phyloP scores from a whole-genome alignment of 2,329 filamentous ascomycete genomes.

The Fusarium metavorans region DNA sequence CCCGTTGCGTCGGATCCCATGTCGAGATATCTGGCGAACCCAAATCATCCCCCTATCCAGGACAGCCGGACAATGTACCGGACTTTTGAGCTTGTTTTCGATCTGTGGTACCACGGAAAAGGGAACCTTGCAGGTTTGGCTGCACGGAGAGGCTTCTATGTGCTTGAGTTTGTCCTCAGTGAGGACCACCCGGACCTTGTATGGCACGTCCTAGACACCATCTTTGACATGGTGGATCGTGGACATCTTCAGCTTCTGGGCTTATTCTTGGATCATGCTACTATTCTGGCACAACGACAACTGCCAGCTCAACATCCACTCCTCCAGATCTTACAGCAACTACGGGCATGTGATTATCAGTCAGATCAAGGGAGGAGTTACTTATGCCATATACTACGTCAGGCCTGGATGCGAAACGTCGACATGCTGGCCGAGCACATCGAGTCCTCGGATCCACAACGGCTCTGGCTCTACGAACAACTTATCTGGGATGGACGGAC shows the following conservation, averaged over 20 bases:
- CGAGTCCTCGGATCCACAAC: slow-evolving; percentile 44
- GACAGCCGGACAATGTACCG: slow-evolving; percentile 56
- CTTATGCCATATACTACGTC: slow-evolving; percentile 49
- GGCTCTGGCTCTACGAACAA: slow-evolving; percentile 55
- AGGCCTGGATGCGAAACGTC: slow-evolving; percentile 54
- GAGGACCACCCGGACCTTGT: slow-evolving; percentile 54
- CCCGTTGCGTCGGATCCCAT: slow-evolving; percentile 48
- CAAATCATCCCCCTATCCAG: slow-evolving; percentile 51
- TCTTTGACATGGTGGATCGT: slow-evolving; percentile 53
- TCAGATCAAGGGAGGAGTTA: slow-evolving; percentile 47
- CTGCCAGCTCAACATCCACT: slow-evolving; percentile 51
- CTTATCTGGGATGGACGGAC: slow-evolving; percentile 55
- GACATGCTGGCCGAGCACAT: slow-evolving; percentile 49
- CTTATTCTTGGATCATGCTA: slow-evolving; percentile 51
- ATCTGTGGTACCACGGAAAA: slow-evolving; percentile 52
- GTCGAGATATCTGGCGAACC: slow-evolving; percentile 51
- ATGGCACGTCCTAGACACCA: slow-evolving; percentile 54
- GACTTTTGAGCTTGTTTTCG: slow-evolving; percentile 54
- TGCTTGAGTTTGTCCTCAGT: slow-evolving; percentile 52
- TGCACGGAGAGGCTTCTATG: slow-evolving; percentile 51
- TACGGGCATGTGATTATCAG: slow-evolving; percentile 48
- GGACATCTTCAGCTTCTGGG: slow-evolving; percentile 50
- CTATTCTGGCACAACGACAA: slow-evolving; percentile 43
- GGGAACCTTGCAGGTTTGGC: slow-evolving; percentile 53
- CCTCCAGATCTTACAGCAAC: slow-evolving; percentile 48